A percentile compares a stretch with the other conserved stretches of the same genome.
These are phyloP conservation scores for Podaxis sp. DNA, from an alignment of 768 basidiomycete genomes.

Conservation along the genomic window DNA sequence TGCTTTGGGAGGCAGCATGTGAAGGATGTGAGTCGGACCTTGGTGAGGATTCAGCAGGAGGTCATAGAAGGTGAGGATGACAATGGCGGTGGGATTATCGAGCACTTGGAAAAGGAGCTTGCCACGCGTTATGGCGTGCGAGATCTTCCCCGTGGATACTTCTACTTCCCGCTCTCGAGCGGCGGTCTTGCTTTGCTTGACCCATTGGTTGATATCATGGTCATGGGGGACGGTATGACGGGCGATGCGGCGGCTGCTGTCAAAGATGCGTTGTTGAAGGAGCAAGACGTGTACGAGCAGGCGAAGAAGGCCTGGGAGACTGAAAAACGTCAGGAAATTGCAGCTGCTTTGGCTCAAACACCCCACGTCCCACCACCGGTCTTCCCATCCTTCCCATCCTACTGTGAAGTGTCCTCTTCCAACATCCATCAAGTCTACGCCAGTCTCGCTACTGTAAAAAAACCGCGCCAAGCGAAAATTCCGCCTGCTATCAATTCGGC, in stretches of 20 bases:
- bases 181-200: conserved; percentile 39
- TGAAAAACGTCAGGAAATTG: neutral
- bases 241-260: conserved; percentile 16
- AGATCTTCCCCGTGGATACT: conserved; percentile 39
- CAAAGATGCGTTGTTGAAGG: neutral
- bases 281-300: conserved; percentile 9
- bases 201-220: conserved; percentile 35
- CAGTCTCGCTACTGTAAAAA: neutral
- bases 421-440: neutral
- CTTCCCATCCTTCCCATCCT: neutral
- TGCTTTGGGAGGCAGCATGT: conserved; percentile 31
- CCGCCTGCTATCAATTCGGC: conserved; percentile 3
- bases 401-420: neutral
- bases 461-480: neutral
- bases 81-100: conserved; percentile 13
- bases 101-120: conserved; percentile 23
- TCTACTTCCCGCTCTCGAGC: conserved; percentile 34
- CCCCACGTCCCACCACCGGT: neutral
- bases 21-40: conserved; percentile 29
- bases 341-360: neutral
- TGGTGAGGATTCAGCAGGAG: conserved; percentile 32
- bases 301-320: neutral
- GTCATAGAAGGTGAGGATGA: conserved; percentile 13
- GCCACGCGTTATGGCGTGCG: conserved; percentile 28
- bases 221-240: conserved; percentile 19